Percentiles rank a stretch among this genome's conserved stretches.
Evolutionary conservation across 2,329 filamentous ascomycete species (phyloP).

Genomic region (Leptodontidium sp.): DNA sequence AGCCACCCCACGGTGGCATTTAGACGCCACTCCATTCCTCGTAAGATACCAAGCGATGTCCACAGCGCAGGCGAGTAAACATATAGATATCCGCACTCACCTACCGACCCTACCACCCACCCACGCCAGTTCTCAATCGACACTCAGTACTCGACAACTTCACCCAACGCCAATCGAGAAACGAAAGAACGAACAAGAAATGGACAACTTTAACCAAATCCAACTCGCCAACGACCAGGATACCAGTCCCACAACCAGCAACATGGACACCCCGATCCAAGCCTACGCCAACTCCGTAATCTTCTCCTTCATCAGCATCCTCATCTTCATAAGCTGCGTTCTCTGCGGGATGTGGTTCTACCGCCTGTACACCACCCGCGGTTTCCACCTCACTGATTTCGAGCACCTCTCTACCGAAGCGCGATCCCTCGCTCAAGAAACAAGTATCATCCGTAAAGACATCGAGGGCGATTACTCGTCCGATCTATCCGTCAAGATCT

Average conservation of each 20-base stretch:
- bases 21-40: conserved; percentile 24
- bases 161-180: background rate
- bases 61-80: conserved; percentile 1
- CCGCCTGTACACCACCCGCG: conserved; percentile 20
- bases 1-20: background rate
- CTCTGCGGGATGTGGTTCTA: conserved; percentile 18
- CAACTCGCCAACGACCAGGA: background rate
- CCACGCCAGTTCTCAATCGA: background rate
- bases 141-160: background rate
- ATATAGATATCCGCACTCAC: conserved; percentile 1
- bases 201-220: conserved; percentile 5
- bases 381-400: conserved; percentile 35
- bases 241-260: background rate
- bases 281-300: conserved; percentile 22
- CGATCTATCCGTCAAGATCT: conserved; percentile 21
- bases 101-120: background rate
- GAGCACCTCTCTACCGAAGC: conserved; percentile 27
- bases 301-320: conserved; percentile 30
- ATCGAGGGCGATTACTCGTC: conserved; percentile 28
- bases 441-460: conserved; percentile 25
- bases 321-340: conserved; percentile 13
- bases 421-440: conserved; percentile 25
- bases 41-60: conserved; percentile 15
- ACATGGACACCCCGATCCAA: conserved; percentile 15
- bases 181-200: background rate